Percentiles rank a stretch among this genome's conserved stretches.
Evolutionary conservation across 164 flowering plant genomes (phyloP).

Genomic region (Sextonia rubra): DNA sequence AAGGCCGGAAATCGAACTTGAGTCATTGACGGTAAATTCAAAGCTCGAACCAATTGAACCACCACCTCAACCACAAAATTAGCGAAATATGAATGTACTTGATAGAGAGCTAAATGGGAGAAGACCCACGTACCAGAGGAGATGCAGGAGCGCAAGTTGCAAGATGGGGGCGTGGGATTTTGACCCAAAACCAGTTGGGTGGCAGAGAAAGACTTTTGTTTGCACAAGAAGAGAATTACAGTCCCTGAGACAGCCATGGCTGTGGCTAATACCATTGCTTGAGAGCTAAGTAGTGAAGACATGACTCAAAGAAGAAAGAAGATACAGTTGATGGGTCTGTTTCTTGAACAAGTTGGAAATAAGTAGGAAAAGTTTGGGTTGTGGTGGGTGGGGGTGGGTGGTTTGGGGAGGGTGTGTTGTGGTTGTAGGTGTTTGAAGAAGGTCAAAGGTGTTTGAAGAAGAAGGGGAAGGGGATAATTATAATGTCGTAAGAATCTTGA

Average conservation of each 20-base stretch:
- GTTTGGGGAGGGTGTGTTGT: too few species aligned
- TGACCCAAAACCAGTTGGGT: constrained; percentile 10
- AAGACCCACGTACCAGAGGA: constrained; percentile 40
- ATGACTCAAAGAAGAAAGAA: constrained; percentile 18
- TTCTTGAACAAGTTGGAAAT: background rate
- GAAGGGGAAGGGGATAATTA: background rate
- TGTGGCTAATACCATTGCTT: constrained; percentile 55
- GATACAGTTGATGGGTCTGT: background rate
- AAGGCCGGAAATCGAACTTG: too few species aligned
- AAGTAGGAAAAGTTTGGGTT: background rate
- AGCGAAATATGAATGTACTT: background rate
- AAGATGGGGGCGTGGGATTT: constrained; percentile 13
- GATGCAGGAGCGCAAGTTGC: constrained; percentile 46
- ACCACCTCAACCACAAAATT: background rate
- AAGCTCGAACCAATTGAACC: too few species aligned
- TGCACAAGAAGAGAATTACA: constrained; percentile 49
- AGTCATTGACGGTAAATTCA: too few species aligned
- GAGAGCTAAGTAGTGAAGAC: constrained; percentile 53
- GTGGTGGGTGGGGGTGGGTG: too few species aligned
- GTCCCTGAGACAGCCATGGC: constrained; percentile 80
- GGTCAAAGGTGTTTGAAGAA: too few species aligned
- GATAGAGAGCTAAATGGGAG: background rate
- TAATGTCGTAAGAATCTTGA: constrained; percentile 1
- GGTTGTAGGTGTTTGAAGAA: background rate
- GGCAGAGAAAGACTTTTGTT: constrained; percentile 34